Percentiles rank a stretch among this genome's conserved stretches.
phyloP scores from a whole-genome alignment of 192 early-diverging fungal genomes.

The Coemansia sp. region DNA sequence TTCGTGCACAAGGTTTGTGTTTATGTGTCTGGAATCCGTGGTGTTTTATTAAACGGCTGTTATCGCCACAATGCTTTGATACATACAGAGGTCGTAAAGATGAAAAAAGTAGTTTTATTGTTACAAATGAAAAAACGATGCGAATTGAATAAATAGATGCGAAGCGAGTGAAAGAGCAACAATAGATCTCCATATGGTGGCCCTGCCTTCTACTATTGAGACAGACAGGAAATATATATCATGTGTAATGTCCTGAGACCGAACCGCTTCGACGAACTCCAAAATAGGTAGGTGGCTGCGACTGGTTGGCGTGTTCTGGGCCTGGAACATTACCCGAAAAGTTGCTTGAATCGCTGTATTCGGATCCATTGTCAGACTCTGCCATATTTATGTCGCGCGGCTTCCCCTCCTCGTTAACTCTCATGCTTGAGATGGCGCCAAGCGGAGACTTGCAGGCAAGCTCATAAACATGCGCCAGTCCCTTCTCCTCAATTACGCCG shows the following conservation, averaged over 20 bases:
- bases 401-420: slow-evolving; percentile 5
- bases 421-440: slow-evolving; percentile 26
- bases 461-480: slow-evolving; percentile 35
- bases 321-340: slow-evolving; percentile 32
- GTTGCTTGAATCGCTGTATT: slow-evolving; percentile 14
- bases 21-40: background rate
- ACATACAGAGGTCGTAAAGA: background rate
- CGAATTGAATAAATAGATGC: background rate
- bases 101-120: background rate
- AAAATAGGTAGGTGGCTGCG: background rate
- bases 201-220: background rate
- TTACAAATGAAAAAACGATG: background rate
- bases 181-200: background rate
- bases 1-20: background rate
- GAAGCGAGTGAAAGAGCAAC: background rate
- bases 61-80: background rate
- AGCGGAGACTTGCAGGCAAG: slow-evolving; percentile 33
- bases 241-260: slow-evolving; percentile 10
- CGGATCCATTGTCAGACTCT: background rate
- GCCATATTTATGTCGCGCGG: slow-evolving; percentile 13
- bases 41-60: background rate
- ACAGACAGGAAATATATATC: background rate
- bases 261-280: slow-evolving; percentile 23
- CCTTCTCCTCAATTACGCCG: slow-evolving; percentile 26
- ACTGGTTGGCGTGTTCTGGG: slow-evolving; percentile 9